Evolutionary conservation across 345 rosid genomes (phyloP), one percentile per base, ranked within the genome.

Genomic region (Citrus unshiu): DNA sequence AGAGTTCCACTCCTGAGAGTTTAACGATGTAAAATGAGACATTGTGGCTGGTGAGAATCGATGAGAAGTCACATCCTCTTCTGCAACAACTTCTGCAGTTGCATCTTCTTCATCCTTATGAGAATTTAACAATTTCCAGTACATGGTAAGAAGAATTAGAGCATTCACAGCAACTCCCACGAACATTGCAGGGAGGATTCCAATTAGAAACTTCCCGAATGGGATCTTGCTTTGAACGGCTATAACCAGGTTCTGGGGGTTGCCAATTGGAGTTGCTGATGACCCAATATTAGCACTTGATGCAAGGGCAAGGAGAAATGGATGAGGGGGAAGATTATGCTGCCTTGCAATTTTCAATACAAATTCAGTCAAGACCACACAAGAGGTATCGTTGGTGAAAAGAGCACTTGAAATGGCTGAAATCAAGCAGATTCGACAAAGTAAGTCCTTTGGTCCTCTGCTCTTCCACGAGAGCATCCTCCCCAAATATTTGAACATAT

Each of bases 281-380:
- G 98, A 95, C 1, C 99, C 98, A 0, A 93, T 93, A 77, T 95
- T 95, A 0, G 96, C 94, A 81, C 98, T 91, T 0, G 97, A 89
- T 61, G 98, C 99, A 49, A 93, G 85, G 24, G 98, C 98, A 2
- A 95, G 88, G 30, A 95, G 43, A 46, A 92, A 93, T 0, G 99
- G 96, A 24, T 90, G 93, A 56, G 96, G 97, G 0, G 97, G 94
- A 9, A 93, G 89, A 77, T 91, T 92, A 73, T 92, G 93, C 67
- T 89, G 95, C 82, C 95, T 85, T 19, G 97, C 94, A 66, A 92
- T 81, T 87, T 92, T 95, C 77, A 95, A 56, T 3, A 92, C 93
- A 72, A 93, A 95, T 77, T 95, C 98, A 4, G 95, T 95, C 79
- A 92, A 78, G 5, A 95, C 86, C 3, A 95, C 93, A 77, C 98